Conservation (phyloP, 352 stramenopile genomes). For the Phytopythium cucurbitacearum region DNA sequence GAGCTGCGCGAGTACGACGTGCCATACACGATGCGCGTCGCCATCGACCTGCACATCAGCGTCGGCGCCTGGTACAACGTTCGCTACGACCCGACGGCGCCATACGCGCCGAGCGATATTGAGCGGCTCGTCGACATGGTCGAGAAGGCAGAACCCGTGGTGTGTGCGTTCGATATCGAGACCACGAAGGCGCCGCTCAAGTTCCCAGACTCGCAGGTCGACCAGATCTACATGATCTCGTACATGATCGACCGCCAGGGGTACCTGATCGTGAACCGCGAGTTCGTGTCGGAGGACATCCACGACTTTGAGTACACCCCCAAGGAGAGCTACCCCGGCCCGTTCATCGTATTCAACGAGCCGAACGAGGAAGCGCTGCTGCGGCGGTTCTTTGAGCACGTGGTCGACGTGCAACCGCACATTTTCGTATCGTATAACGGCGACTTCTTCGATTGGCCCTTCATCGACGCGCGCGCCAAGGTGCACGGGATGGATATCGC, state of each 20-base stretch:
- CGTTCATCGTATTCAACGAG: constrained; percentile 98
- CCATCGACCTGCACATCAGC: constrained; percentile 95
- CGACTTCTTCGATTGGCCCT: constrained; percentile 99
- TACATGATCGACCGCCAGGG: constrained; percentile 97
- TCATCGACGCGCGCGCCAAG: constrained; percentile 92
- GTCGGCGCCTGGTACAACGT: constrained; percentile 98
- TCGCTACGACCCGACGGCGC: constrained; percentile 58
- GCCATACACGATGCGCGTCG: constrained; percentile 94
- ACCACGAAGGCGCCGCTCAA: constrained; percentile 98
- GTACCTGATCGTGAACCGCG: constrained; percentile 96
- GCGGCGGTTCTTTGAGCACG: constrained; percentile 88
- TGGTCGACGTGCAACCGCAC: constrained; percentile 91
- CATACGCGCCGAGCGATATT: constrained; percentile 47
- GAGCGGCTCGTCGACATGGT: constrained; percentile 82
- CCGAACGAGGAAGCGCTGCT: constrained; percentile 78
- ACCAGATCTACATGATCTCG: constrained; percentile 97
- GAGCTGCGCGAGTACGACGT: constrained; percentile 99
- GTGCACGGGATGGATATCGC: constrained; percentile 91
- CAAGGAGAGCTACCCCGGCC: constrained; percentile 86
- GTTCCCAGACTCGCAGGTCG: constrained; percentile 95
- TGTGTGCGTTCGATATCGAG: constrained; percentile 99
- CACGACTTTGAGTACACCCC: constrained; percentile 99
- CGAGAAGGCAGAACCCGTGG: constrained; percentile 90
- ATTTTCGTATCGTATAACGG: constrained; percentile 99
- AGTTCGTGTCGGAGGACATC: constrained; percentile 97